Evolutionary conservation across 768 basidiomycete species (phyloP), one percentile per base, ranked within the genome.

Genomic region (Psilocybe sp.): DNA sequence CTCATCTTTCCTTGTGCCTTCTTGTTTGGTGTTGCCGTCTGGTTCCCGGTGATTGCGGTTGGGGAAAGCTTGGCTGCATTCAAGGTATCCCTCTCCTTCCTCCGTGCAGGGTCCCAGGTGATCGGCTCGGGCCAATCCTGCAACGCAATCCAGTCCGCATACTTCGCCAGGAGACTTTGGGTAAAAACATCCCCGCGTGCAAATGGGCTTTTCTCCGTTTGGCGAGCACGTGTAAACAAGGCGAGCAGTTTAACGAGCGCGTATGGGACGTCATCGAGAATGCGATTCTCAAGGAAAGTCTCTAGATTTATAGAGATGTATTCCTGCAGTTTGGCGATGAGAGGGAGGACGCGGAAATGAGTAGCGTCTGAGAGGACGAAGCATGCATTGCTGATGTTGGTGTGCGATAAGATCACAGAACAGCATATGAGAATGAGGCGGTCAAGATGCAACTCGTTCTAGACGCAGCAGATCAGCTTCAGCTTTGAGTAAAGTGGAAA

Each of bases 391-490:
- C 81, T 72, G 51, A 86, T 73, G 47, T 81, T 86, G 44, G 86
- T 73, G 61, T 82, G 77, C 35, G 74, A 71, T 34, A 93, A 73
- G 45, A 98, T 78, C 38, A 87, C 77, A 8, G 73, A 70, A 1
- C 94, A 95, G 69, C 94, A 97, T 19, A 96, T 69, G 2, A 90
- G 76, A 33, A 92, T 79, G 15, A 98, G 79, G 15, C 85, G 83
- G 60, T 91, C 90, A n/a, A 98, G 72, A 8, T 97, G 77, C 2
- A 98, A 70, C 67, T 98, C 93, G 55, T 88, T 94, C 87, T 95
- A 53, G 4, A 6, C 20, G 5, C 7, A 12, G 34, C 4, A 16
- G 3, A 44, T 58, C 34, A 28, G 46, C 23, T 13, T 41, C 4
- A 15, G 28, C 9, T 13, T 15, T 34, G 10, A 19, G n/a, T 11